Base-by-base conservation (phyloP, 2,329 filamentous ascomycete genomes). In the Madurella fahalii region DNA sequence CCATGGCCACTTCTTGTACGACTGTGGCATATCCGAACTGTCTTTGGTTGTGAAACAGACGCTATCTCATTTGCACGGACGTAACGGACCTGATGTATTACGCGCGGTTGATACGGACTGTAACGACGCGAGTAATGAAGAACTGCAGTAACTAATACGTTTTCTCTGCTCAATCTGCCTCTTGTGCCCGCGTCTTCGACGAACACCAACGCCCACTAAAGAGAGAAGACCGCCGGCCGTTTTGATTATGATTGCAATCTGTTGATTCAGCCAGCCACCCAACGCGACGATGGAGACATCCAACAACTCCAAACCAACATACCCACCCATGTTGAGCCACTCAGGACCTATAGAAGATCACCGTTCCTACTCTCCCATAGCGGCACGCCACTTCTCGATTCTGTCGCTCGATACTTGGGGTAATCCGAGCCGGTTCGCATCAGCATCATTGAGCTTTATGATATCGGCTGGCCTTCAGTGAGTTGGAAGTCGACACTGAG, bases 381-480 rank as follows among this genome's bases (percentile, higher is more conserved):
- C 18, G 15, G 41, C 50, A 32, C 57, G 57, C 53, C 57, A 58
- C 39, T 49, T 42, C 44, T 54, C 53, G 16, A 56, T 39, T 43
- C 43, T 53, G 1, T 12, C 11, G 13, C 40, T 52, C n/a, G 53
- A 42, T 9, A 45, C 39, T 11, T 34, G 54, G 4, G 54, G 57
- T 17, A 59, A 37, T n/a, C 57, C 54, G 17, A 59, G 16, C 17
- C 20, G 13, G 4, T 53, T 45, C 3, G 50, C 44, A 11, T 57
- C 54, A 1, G 37, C 13, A 2, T 57, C 57, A 11, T 50, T 20
- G 8, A 59, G 51, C 25, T 44, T 44, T n/a, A 57, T 46, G 11
- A 50, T 5, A 1, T 44, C 46, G 30, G 31, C 53, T 55, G 32
- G 12, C 4, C n/a, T 34, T 32, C 25, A 2, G 30, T 46, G 12